Base-by-base conservation (phyloP, 2,329 filamentous ascomycete genomes). In the Pseudogymnoascus sp. region DNA sequence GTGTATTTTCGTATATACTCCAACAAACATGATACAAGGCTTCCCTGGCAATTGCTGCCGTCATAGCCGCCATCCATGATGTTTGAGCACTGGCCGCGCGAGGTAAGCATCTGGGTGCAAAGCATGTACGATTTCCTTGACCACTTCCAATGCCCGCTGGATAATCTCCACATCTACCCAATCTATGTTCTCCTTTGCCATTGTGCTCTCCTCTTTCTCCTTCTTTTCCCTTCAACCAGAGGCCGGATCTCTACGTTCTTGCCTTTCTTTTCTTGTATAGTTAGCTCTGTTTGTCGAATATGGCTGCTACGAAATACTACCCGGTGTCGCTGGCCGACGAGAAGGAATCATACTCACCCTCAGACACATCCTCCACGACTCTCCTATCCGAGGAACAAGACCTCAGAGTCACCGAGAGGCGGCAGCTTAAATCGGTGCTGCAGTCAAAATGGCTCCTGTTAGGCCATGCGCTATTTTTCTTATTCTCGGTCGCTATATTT, bases 361-460 rank as follows among this genome's bases (percentile, higher is more conserved):
- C 25, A 39, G 30, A 47, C 20, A 28, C 25, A 47, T 47, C 41
- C n/a, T 43, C 37, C 37, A 32, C 37, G 8, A 25, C 35, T 7
- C 38, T 34, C 4, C 43, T 43, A 14, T 37, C 38, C 37, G 18
- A 60, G 3, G 43, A 28, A n/a, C 37, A 32, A 5, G 32, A 28
- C 20, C 32, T n/a, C 28, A 28, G 16, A 32, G 30, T 28, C 28
- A 47, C 58, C 38, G 43, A 28, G 18, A 39, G 43, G 22, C 58
- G 28, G 25, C 43, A 30, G 2, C 37, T 60, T 4, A 60, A 60
- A 22, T 20, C 28, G 20, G 25, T 32, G 16, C 58, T 60, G 6
- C 47, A 41, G 28, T 65, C 64, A n/a, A 59, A 63, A 32, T 63
- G 64, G 62, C 57, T 64, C 12, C 62, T 47, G 62, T 12, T 64